Percentiles rank a stretch among this genome's conserved stretches.
Conservation (phyloP, 768 basidiomycete genomes). For the Tricholoma bakamatsutake region DNA sequence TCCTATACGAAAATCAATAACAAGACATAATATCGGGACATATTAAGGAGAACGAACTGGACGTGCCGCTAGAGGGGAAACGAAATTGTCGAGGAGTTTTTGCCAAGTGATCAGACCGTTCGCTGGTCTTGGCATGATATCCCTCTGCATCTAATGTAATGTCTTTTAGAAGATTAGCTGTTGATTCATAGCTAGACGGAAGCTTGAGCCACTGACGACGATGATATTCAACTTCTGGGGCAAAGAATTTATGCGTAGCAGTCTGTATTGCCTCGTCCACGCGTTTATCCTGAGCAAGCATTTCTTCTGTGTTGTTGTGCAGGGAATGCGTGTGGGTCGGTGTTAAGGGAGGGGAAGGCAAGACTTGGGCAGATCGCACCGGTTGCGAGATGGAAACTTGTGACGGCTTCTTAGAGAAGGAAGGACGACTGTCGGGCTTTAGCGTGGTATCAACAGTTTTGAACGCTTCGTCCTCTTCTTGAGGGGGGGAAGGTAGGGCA, state of each 20-base stretch:
- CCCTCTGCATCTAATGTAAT: slow-evolving; percentile 80
- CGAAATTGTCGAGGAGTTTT: slow-evolving; percentile 20
- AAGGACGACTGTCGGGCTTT: slow-evolving; percentile 23
- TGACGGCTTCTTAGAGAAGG: slow-evolving; percentile 21
- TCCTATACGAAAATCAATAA: slow-evolving; percentile 8
- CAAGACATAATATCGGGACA: too few relatives aligned
- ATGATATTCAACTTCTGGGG: slow-evolving; percentile 58
- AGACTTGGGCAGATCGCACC: slow-evolving; percentile 15
- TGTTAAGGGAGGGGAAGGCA: slow-evolving; percentile 28
- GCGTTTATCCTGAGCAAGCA: slow-evolving; percentile 33
- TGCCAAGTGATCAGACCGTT: slow-evolving; percentile 36
- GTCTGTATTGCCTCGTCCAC: slow-evolving; percentile 49
- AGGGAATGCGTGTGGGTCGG: slow-evolving; percentile 11
- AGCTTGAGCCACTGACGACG: slow-evolving; percentile 33
- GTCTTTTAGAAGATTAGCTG: slow-evolving; percentile 33
- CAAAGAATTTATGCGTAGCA: slow-evolving; percentile 34
- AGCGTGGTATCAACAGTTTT: slow-evolving; percentile 23
- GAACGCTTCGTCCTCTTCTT: slow-evolving; percentile 16
- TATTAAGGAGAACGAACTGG: slow-evolving; percentile 8
- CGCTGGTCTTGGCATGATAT: slow-evolving; percentile 54
- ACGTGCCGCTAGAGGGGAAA: slow-evolving; percentile 6
- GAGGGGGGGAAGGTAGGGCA: slow-evolving; percentile 28
- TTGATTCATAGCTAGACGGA: background rate
- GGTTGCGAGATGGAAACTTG: slow-evolving; percentile 24
- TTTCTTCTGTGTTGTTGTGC: slow-evolving; percentile 24